phyloP scores from a whole-genome alignment of 2,329 filamentous ascomycete genomes.

The Alternaria tenuissima region DNA sequence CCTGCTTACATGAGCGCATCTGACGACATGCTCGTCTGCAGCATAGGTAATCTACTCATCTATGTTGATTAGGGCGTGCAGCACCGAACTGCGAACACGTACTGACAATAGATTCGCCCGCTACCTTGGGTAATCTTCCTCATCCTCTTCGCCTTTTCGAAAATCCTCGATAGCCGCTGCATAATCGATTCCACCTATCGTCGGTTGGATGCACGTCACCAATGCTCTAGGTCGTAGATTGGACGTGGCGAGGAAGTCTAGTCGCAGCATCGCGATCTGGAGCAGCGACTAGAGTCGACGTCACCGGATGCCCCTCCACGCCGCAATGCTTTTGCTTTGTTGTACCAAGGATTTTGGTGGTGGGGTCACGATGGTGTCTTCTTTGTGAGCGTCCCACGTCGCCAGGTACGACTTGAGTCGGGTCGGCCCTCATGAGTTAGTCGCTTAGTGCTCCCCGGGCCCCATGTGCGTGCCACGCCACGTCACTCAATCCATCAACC shows the following conservation, averaged over 20 bases:
- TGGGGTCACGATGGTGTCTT: slow-evolving; percentile 24
- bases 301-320: slow-evolving; percentile 9
- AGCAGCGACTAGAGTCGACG: slow-evolving; percentile 9
- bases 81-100: slow-evolving; percentile 43
- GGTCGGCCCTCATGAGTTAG: slow-evolving; percentile 28
- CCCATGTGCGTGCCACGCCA: slow-evolving; percentile 19
- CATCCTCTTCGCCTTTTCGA: slow-evolving; percentile 12
- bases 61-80: slow-evolving; percentile 19
- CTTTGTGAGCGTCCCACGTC: slow-evolving; percentile 36
- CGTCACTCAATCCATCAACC: slow-evolving; percentile 43
- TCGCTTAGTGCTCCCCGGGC: slow-evolving; percentile 25
- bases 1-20: slow-evolving; percentile 5
- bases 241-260: slow-evolving; percentile 9
- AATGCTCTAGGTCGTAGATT: slow-evolving; percentile 20
- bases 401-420: slow-evolving; percentile 17
- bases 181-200: slow-evolving; percentile 26
- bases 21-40: slow-evolving; percentile 1
- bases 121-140: background rate
- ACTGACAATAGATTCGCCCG: slow-evolving; percentile 37
- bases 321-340: slow-evolving; percentile 22
- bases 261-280: slow-evolving; percentile 18
- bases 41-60: slow-evolving; percentile 17
- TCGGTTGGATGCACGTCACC: slow-evolving; percentile 41
- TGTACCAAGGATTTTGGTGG: slow-evolving; percentile 21
- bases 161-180: slow-evolving; percentile 44